Evolutionary conservation across 768 basidiomycete species (phyloP), one percentile per base, ranked within the genome.

Genomic region (Leucogyrophana mollusca): DNA sequence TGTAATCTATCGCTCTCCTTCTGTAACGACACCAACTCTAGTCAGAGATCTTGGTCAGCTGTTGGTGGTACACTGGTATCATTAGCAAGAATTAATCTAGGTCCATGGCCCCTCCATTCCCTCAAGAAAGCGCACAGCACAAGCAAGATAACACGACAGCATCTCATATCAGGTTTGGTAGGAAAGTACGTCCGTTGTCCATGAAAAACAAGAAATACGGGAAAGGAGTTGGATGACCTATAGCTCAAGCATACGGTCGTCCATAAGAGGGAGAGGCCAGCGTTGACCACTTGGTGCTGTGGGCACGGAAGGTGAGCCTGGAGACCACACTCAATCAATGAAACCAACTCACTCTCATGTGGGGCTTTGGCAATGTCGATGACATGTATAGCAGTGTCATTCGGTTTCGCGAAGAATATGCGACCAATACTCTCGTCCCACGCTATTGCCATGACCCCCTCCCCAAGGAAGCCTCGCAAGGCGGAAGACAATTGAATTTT

Each of bases 371-470:
- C 73, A 39, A 78, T 75, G 54, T 84, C 82, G 46, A 78, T 56
- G 25, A 83, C 69, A 24, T 68, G 60, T 34, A 84, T 65, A 11
- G 61, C 49, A 3, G 64, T 44, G 22, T 72, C 72, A 7, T 71
- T 54, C 10, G 69, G 69, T 24, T 70, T 65, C 36, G 76, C 75
- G 6, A 84, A 62, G 53, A 78, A 77, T 11, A 85, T 68, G 32
- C 83, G 70, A 3, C 83, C 84, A 10, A 77, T 79, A 18, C 72
- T 68, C 59, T 87, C 84, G 50, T 87, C 85, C 80, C 81, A 87
- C 6, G 78, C 69, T 25, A 85, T 72, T 14, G 78, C 70, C n/a
- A 64, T 61, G 27, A 82, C 58, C 8, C 73, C 76, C 3, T 55
- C 34, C 43, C 53, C 25, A 40, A 56, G 33, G 9, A 59, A 54